Evolutionary conservation across 805 yeast genomes (phyloP).

Genomic region (Sugiyamaella boreocaroliniensis): DNA sequence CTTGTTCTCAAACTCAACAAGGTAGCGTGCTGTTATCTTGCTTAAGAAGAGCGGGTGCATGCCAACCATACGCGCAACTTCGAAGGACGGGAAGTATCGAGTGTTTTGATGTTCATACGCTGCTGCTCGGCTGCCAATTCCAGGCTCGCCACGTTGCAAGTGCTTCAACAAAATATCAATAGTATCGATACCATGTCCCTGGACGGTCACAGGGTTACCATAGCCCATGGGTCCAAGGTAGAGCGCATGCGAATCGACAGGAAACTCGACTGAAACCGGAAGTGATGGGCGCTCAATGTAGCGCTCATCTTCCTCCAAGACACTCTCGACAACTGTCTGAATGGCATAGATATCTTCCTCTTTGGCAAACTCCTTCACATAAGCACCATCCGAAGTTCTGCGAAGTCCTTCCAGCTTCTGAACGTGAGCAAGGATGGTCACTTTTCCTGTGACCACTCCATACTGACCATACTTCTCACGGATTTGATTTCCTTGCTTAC

Average conservation of each 20-base stretch:
- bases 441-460: constrained; percentile 54
- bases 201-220: constrained; percentile 59
- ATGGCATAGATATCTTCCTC: constrained; percentile 59
- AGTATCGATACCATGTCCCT: constrained; percentile 32
- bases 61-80: constrained; percentile 51
- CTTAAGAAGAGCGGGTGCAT: constrained; percentile 64
- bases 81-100: constrained; percentile 58
- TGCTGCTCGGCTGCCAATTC: constrained; percentile 56
- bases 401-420: constrained; percentile 69
- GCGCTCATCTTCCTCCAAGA: constrained; percentile 67
- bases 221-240: constrained; percentile 83
- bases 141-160: constrained; percentile 45
- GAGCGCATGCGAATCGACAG: constrained; percentile 60
- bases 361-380: constrained; percentile 59
- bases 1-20: constrained; percentile 50
- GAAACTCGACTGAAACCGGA: constrained; percentile 79
- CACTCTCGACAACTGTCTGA: constrained; percentile 71
- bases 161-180: constrained; percentile 26
- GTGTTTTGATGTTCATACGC: constrained; percentile 48
- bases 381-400: constrained; percentile 66
- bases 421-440: constrained; percentile 61
- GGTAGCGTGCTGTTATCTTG: constrained; percentile 65
- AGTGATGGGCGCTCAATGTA: constrained; percentile 63
- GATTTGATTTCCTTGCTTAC: constrained; percentile 36
- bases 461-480: constrained; percentile 37